Conservation (phyloP, 208 protist genomes). For the Wallacemonas sp. region DNA sequence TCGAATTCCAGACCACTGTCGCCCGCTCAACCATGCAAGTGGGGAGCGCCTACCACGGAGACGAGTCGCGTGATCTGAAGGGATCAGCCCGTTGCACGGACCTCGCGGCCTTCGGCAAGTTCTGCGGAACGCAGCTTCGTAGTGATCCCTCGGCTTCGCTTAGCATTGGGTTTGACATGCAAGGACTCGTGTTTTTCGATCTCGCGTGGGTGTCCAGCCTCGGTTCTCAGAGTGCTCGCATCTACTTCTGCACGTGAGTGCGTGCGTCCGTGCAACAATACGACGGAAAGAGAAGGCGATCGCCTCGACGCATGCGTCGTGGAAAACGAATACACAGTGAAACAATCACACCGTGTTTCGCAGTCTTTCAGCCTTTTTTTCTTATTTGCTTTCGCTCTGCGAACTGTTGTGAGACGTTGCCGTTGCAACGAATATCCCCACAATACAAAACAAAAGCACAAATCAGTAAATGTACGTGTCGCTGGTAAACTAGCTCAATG, state of each 20-base stretch:
- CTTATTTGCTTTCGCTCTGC: neutral
- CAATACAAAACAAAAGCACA: neutral
- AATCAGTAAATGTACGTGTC: no score
- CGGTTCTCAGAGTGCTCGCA: slow-evolving; percentile 4
- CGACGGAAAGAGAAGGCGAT: no score
- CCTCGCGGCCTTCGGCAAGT: slow-evolving; percentile 45
- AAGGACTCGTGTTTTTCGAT: slow-evolving; percentile 22
- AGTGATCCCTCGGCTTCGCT: neutral
- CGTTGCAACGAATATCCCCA: neutral
- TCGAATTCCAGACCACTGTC: slow-evolving; percentile 27
- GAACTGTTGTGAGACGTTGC: neutral
- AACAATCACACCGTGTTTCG: neutral
- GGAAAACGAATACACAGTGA: no score
- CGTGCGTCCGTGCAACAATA: no score
- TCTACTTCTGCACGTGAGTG: slow-evolving; percentile 14
- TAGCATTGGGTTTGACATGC: slow-evolving; percentile 11
- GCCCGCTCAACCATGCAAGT: slow-evolving; percentile 30
- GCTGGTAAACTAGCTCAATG: no score
- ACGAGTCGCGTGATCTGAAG: slow-evolving; percentile 20
- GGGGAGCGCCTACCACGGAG: slow-evolving; percentile 7
- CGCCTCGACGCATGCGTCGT: no score
- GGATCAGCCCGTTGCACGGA: slow-evolving; percentile 49
- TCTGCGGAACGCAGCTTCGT: slow-evolving; percentile 17
- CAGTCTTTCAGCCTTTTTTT: slow-evolving; percentile 1
- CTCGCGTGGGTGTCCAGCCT: slow-evolving; percentile 5